Evolutionary conservation across 192 early-diverging fungal species (phyloP), one percentile per base, ranked within the genome.

Genomic region (Backusella sp.): DNA sequence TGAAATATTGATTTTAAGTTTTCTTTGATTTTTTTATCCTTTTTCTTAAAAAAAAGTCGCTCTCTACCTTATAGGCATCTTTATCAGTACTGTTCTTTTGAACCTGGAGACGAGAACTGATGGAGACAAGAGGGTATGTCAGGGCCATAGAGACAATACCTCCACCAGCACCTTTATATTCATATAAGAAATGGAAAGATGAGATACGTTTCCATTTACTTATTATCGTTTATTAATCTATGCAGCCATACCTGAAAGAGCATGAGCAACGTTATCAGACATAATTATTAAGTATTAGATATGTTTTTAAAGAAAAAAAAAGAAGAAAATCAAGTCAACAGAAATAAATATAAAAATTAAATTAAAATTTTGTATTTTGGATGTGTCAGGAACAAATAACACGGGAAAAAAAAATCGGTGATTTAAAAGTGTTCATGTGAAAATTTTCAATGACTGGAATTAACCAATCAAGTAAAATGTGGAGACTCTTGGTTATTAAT

Each of bases 91-190:
- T 66, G 74, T 89, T 86, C 82, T 91, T 90, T 82, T 95, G 92
- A 7, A 94, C 94, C 73, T 95, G 94, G 23, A 94, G 87, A 72
- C 92, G 90, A 75, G 90, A 92, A 82, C 90, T 96, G 83, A 93
- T 88, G 46, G 90, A 92, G 67, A 90, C 91, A 77, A 92, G 83
- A 75, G 96, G 96, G 84, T 98, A 99, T 12, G 98, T 98, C 78
- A 96, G 86, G 17, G 90, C 90, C 97, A 98, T 98, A 71, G 93
- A 91, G 84, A 93, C 88, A 79, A 96, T 94, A 78, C 94, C 94
- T 76, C 94, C 94, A 73, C 92, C 94, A 74, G 94, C 94, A 80
- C 93, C 89, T 92, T 42, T 32, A 36, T 34, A 73, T 17, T 14
- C 39, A 32, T 35, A 53, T 39, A 46, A 75, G 21, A 42, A 46